Evolutionary conservation across 305 asterid genomes (phyloP).

Genomic region (Solanum hybrid): DNA sequence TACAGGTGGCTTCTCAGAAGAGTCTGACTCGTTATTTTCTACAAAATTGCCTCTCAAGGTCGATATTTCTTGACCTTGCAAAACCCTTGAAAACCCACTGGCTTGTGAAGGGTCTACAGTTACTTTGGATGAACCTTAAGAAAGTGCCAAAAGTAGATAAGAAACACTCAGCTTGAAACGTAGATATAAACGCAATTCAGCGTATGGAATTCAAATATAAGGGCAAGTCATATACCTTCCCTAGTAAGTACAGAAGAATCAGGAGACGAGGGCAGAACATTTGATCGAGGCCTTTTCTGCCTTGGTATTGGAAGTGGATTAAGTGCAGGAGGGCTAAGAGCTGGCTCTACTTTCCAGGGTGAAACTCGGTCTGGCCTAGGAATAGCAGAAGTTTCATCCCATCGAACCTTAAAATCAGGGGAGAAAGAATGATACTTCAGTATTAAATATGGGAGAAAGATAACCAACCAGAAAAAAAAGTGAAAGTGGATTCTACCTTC

Average conservation of each 20-base stretch:
- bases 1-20: conserved; percentile 48
- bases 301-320: conserved; percentile 73
- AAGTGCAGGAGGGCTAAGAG: conserved; percentile 55
- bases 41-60: conserved; percentile 55
- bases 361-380: conserved; percentile 85
- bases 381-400: conserved; percentile 77
- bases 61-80: conserved; percentile 80
- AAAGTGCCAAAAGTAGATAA: conserved; percentile 7
- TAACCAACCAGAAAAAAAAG: background rate
- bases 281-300: conserved; percentile 70
- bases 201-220: background rate
- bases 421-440: background rate
- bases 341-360: conserved; percentile 88
- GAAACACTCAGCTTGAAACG: background rate
- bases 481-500: conserved; percentile 10
- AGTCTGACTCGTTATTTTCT: conserved; percentile 52
- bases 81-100: conserved; percentile 60
- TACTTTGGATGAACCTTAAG: conserved; percentile 51
- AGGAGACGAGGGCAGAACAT: conserved; percentile 53
- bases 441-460: background rate
- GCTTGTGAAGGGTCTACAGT: conserved; percentile 61
- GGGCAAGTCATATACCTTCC: conserved; percentile 46
- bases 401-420: conserved; percentile 44
- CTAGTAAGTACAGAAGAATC: conserved; percentile 70
- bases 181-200: background rate